phyloP scores from a whole-genome alignment of 257 asterid genomes.

The Hygrophila difformis region DNA sequence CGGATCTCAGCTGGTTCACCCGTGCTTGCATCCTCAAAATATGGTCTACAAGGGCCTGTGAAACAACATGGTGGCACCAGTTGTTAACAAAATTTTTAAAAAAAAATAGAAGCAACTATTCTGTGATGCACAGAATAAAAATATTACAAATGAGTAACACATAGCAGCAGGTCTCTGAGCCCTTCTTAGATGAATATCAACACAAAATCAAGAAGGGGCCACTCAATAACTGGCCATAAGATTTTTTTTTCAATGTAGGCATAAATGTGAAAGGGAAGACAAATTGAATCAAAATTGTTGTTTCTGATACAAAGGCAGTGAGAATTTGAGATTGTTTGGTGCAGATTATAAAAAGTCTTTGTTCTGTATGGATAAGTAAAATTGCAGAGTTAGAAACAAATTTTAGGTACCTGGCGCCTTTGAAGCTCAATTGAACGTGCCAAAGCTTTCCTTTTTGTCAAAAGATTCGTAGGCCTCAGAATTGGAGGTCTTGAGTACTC shows the following conservation, averaged over 20 bases:
- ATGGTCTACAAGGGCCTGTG: conserved; percentile 73
- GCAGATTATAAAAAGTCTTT: too few relatives aligned
- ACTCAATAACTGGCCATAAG: too few relatives aligned
- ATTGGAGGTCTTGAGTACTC: conserved; percentile 62
- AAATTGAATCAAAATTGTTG: neutral
- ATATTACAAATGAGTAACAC: too few relatives aligned
- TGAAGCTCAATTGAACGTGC: conserved; percentile 98
- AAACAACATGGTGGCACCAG: conserved; percentile 8
- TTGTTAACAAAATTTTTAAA: too few relatives aligned
- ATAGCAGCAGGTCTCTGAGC: too few relatives aligned
- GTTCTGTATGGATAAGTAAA: too few relatives aligned
- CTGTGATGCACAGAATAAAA: neutral
- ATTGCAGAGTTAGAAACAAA: neutral
- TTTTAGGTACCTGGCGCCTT: conserved; percentile 63
- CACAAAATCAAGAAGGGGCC: too few relatives aligned
- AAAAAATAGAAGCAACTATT: conserved; percentile 7
- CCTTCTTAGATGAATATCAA: too few relatives aligned
- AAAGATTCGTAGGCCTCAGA: conserved; percentile 81
- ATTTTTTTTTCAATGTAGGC: neutral
- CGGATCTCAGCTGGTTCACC: conserved; percentile 49
- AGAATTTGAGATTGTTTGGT: too few relatives aligned
- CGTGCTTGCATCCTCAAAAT: conserved; percentile 46
- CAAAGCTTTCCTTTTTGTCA: conserved; percentile 89
- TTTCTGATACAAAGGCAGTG: too few relatives aligned
- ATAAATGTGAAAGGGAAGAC: neutral